phyloP scores from a whole-genome alignment of 805 yeast species.

The Saccharomyces cerevisiae region DNA sequence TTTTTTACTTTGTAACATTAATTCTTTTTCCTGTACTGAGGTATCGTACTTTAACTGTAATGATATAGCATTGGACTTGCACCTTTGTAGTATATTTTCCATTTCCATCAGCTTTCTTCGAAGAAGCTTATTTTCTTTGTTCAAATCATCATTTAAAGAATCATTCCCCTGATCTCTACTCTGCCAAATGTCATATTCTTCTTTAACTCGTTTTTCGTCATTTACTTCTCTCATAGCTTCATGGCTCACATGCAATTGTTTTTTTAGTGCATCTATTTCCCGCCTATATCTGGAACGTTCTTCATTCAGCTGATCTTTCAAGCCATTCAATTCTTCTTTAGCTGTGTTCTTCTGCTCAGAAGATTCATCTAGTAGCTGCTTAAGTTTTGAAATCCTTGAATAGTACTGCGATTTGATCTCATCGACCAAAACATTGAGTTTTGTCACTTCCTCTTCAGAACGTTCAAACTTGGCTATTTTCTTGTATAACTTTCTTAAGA shows the following conservation, averaged over 20 bases:
- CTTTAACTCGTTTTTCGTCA: not conserved
- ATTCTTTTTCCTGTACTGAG: constrained; percentile 29
- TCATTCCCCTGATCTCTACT: not conserved
- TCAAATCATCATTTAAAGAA: not conserved
- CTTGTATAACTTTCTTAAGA: not conserved
- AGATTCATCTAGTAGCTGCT: constrained; percentile 15
- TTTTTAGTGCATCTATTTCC: not conserved
- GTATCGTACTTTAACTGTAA: constrained; percentile 31
- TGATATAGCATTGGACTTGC: constrained; percentile 25
- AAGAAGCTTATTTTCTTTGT: constrained; percentile 28
- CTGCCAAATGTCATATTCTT: not conserved
- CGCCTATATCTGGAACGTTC: not conserved
- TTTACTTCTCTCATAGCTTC: not conserved
- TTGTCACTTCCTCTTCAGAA: constrained; percentile 15
- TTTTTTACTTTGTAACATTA: constrained; percentile 26
- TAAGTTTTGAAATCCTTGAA: not conserved
- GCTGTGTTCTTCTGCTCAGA: constrained; percentile 9
- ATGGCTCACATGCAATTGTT: not conserved
- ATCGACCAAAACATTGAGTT: constrained; percentile 35
- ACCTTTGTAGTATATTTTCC: constrained; percentile 30
- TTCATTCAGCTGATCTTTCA: constrained; percentile 5
- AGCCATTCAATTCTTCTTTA: constrained; percentile 4
- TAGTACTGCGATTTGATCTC: constrained; percentile 30
- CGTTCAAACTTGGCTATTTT: constrained; percentile 12
- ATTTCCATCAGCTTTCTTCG: constrained; percentile 36